These are phyloP conservation scores for Marchantia paleacea DNA, from an alignment of 225 moss, liverwort and hornwort species.

Conservation along the genomic window DNA sequence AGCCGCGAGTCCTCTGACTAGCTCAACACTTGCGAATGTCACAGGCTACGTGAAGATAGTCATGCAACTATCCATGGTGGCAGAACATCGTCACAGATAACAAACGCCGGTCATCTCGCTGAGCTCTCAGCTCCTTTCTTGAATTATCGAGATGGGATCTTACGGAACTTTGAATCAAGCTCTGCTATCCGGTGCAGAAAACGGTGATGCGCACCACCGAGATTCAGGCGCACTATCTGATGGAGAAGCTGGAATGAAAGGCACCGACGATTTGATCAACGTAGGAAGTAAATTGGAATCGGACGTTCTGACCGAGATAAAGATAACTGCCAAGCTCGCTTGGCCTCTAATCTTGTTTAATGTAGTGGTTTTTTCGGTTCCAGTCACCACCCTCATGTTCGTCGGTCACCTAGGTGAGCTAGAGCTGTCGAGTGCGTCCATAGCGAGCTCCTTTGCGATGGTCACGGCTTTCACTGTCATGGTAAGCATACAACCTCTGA, in stretches of 20 bases:
- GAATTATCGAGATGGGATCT: not conserved
- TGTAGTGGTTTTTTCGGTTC: constrained; percentile 21
- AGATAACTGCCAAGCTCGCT: constrained; percentile 35
- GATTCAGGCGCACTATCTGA: not conserved
- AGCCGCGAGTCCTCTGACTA: too few relatives aligned
- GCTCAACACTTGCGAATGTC: too few relatives aligned
- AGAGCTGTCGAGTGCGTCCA: constrained; percentile 34
- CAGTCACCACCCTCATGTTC: constrained; percentile 30
- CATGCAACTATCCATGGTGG: too few relatives aligned
- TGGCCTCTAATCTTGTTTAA: constrained; percentile 49
- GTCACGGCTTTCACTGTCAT: constrained; percentile 36
- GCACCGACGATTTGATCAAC: too few relatives aligned
- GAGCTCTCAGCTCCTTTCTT: not conserved
- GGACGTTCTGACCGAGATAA: constrained; percentile 23
- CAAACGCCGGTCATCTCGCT: not conserved
- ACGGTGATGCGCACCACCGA: not conserved
- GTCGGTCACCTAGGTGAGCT: constrained; percentile 43
- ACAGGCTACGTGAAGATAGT: too few relatives aligned
- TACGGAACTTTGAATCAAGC: not conserved
- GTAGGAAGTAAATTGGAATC: too few relatives aligned
- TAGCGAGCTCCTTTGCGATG: constrained; percentile 31
- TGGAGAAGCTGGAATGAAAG: not conserved
- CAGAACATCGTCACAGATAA: too few relatives aligned
- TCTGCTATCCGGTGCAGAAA: not conserved
- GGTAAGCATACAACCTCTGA: constrained; percentile 18